Conservation (phyloP, 2,329 filamentous ascomycete genomes). For the Hymenoscyphus fraxineus region DNA sequence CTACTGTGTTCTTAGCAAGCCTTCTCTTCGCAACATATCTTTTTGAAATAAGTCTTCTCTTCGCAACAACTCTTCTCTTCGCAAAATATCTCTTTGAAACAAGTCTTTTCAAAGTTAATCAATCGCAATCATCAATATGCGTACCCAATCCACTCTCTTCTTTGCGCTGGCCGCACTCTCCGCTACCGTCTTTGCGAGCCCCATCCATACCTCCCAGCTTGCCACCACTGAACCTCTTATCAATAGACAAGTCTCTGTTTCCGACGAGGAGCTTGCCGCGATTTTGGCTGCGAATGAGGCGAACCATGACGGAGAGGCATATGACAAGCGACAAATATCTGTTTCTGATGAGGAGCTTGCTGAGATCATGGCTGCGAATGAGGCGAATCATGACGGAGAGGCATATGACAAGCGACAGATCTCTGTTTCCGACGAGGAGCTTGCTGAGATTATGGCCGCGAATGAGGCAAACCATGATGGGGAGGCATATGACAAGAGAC, state of each 20-base stretch:
- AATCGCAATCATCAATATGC: slow-evolving; percentile 11
- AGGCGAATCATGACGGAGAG: not conserved
- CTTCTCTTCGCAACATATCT: not conserved
- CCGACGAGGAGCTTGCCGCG: not conserved
- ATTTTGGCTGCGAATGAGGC: slow-evolving; percentile 3
- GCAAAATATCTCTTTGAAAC: not conserved
- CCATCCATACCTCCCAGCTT: not conserved
- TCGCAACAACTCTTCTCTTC: not conserved
- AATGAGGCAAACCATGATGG: slow-evolving; percentile 3
- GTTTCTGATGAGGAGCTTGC: not conserved
- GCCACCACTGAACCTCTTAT: not conserved
- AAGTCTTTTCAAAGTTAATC: not conserved
- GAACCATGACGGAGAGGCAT: not conserved
- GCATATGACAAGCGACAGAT: not conserved
- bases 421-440: not conserved
- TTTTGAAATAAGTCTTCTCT: not conserved
- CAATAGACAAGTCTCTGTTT: not conserved
- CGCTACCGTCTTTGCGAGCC: slow-evolving; percentile 10
- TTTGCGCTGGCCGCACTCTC: slow-evolving; percentile 21
- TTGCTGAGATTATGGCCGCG: not conserved
- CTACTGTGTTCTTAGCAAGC: not conserved
- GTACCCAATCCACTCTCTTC: slow-evolving; percentile 17
- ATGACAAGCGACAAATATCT: not conserved
- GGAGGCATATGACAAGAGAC: not conserved
- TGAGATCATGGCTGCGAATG: not conserved